phyloP scores from a whole-genome alignment of 768 basidiomycete species.

The Grammothele lineata region DNA sequence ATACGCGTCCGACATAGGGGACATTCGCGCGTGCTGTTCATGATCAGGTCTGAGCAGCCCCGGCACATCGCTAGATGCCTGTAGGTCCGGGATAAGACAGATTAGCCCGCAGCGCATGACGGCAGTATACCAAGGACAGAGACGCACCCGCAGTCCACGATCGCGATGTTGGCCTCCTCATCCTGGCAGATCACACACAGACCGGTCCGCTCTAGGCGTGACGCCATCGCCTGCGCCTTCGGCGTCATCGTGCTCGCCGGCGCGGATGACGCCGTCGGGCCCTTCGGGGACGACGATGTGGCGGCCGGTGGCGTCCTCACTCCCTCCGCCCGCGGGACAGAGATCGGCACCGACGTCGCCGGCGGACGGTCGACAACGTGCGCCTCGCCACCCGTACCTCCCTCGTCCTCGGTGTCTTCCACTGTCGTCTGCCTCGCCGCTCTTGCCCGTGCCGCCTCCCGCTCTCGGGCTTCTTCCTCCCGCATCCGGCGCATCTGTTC shows the following conservation, averaged over 20 bases:
- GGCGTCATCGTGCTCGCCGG: conserved; percentile 30
- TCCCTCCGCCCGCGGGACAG: neutral
- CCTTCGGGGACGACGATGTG: conserved; percentile 10
- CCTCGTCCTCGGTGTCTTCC: no score
- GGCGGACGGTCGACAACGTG: neutral
- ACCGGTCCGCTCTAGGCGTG: conserved; percentile 60
- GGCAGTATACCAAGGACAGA: neutral
- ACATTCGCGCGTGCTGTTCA: conserved; percentile 79
- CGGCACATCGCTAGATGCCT: conserved; percentile 84
- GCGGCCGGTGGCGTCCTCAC: conserved; percentile 6
- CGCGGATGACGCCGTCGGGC: conserved; percentile 22
- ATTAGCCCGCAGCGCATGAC: neutral
- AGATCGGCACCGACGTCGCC: neutral
- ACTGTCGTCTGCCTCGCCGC: no score
- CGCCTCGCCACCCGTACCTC: neutral
- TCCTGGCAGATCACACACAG: conserved; percentile 93
- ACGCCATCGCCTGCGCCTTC: conserved; percentile 35
- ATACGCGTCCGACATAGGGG: conserved; percentile 88
- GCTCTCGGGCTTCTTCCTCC: conserved; percentile 3
- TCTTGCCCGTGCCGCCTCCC: neutral
- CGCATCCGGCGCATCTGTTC: conserved; percentile 19
- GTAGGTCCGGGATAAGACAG: conserved; percentile 2
- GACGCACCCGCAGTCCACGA: conserved; percentile 90
- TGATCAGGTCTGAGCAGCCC: conserved; percentile 72
- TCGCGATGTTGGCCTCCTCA: conserved; percentile 89